Evolutionary conservation across 257 asterid species (phyloP).

Genomic region (Solanum boliviense): DNA sequence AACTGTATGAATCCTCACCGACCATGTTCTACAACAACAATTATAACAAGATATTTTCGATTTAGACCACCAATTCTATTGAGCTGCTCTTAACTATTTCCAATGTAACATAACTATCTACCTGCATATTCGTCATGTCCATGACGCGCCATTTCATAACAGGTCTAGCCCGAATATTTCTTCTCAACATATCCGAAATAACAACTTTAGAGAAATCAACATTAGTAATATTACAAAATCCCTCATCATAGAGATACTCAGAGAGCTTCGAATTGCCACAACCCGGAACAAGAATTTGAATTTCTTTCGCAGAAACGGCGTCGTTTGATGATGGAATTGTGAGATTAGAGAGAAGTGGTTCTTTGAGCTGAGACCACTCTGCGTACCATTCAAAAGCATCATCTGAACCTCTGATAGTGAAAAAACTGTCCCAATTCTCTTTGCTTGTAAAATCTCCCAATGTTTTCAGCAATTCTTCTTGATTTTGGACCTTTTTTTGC

Average conservation of each 20-base stretch:
- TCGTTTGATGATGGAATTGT: not conserved
- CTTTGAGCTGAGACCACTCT: slow-evolving; percentile 65
- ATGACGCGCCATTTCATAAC: slow-evolving; percentile 92
- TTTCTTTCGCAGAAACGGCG: slow-evolving; percentile 4
- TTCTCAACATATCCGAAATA: slow-evolving; percentile 65
- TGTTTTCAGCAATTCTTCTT: slow-evolving; percentile 55
- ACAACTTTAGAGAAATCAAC: slow-evolving; percentile 91
- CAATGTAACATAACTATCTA: not conserved
- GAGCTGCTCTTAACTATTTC: not conserved
- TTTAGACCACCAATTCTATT: not conserved
- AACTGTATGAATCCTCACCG: not conserved
- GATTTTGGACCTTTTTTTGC: slow-evolving; percentile 20
- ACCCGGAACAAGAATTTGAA: slow-evolving; percentile 68
- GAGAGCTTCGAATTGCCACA: slow-evolving; percentile 96
- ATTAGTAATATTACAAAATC: slow-evolving; percentile 54
- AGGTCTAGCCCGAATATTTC: slow-evolving; percentile 66
- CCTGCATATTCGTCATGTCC: slow-evolving; percentile 96
- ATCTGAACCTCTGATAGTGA: slow-evolving; percentile 57
- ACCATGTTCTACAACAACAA: not conserved
- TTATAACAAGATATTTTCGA: no score
- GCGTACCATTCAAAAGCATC: slow-evolving; percentile 95
- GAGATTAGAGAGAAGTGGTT: slow-evolving; percentile 31
- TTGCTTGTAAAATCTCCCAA: slow-evolving; percentile 73
- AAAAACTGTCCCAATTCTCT: slow-evolving; percentile 91
- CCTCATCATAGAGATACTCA: slow-evolving; percentile 71